Evolutionary conservation across 306 rosid species (phyloP).

Genomic region (Trichosanthes cucumerina): DNA sequence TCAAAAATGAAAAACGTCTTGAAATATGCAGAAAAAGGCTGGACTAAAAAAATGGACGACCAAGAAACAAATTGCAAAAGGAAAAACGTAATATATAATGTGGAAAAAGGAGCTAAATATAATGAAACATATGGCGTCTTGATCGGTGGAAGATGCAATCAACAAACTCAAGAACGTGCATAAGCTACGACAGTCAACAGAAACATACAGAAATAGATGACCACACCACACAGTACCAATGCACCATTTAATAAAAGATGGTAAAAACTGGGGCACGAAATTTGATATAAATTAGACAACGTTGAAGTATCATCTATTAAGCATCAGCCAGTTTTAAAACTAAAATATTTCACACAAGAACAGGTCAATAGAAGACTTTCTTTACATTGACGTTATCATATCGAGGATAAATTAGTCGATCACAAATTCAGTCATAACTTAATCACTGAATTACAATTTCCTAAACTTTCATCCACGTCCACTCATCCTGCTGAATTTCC

Average conservation of each 20-base stretch:
- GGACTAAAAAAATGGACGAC: neutral
- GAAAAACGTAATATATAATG: neutral
- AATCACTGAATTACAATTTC: neutral
- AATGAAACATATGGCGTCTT: neutral
- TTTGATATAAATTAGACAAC: neutral
- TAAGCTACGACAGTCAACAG: neutral
- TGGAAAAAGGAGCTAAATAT: neutral
- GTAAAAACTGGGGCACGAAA: neutral
- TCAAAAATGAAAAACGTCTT: neutral
- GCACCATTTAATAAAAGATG: neutral
- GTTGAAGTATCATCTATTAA: neutral
- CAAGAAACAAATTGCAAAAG: neutral
- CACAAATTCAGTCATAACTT: neutral
- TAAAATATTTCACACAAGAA: neutral
- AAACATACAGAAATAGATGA: neutral
- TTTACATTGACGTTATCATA: neutral
- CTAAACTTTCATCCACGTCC: neutral
- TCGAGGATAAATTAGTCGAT: neutral
- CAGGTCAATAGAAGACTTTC: neutral
- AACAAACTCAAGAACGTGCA: neutral
- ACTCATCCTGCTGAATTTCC: neutral
- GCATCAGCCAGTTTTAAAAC: neutral
- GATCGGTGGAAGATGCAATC: neutral
- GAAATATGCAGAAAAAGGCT: constrained; percentile 6
- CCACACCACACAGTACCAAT: neutral